Conservation (phyloP, 139 green algal species). For the Micractinium sp. region DNA sequence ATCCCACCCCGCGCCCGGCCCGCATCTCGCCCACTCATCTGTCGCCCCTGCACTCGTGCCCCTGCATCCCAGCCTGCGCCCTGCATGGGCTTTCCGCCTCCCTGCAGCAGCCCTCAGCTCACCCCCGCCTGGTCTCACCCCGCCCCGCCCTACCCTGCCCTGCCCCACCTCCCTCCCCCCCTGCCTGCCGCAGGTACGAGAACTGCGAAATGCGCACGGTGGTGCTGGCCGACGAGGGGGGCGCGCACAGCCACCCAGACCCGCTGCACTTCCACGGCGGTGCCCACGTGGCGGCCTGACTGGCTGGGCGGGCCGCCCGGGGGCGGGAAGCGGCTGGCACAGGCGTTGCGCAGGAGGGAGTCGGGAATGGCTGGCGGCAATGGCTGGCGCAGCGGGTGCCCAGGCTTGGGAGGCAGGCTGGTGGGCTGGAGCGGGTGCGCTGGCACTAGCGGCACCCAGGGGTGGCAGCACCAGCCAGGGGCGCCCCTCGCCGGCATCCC, state of each 20-base stretch:
- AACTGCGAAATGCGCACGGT: slow-evolving; percentile 69
- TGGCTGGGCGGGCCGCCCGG: too few species aligned
- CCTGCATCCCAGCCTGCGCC: not conserved
- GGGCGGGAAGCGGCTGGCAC: too few species aligned
- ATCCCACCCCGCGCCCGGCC: not conserved
- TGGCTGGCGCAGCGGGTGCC: too few species aligned
- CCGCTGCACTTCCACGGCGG: slow-evolving; percentile 38
- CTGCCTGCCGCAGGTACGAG: slow-evolving; percentile 42
- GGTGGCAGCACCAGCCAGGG: too few species aligned
- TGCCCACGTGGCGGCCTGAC: not conserved
- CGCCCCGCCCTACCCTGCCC: too few species aligned
- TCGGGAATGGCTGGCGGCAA: too few species aligned
- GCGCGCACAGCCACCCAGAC: slow-evolving; percentile 23
- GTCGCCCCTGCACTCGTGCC: not conserved
- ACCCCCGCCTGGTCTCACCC: not conserved
- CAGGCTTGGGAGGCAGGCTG: too few species aligned
- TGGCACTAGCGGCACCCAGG: too few species aligned
- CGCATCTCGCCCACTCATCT: too few species aligned
- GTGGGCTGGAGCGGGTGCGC: too few species aligned
- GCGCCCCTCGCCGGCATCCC: too few species aligned
- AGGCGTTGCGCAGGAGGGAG: too few species aligned
- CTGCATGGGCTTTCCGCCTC: not conserved
- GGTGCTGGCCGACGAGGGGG: slow-evolving; percentile 51
- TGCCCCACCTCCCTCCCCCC: not conserved
- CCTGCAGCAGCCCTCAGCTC: not conserved